Percentiles rank a stretch among this genome's conserved stretches.
Conservation (phyloP, 257 asterid genomes). For the Solanum raphanifolium region DNA sequence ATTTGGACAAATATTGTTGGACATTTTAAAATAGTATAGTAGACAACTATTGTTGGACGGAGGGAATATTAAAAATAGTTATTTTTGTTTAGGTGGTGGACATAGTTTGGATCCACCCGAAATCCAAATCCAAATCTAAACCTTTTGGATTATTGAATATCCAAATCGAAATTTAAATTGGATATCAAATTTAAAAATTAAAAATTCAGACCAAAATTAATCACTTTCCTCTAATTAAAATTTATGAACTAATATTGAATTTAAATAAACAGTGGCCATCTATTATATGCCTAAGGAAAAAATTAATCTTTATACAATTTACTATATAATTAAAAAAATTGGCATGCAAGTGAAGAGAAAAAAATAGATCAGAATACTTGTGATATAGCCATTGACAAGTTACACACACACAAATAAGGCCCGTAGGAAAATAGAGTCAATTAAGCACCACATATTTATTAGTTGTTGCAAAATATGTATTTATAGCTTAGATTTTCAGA, state of each 20-base stretch:
- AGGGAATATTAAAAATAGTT: too few relatives aligned
- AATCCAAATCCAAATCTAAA: too few relatives aligned
- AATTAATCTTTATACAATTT: too few relatives aligned
- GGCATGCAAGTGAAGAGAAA: not conserved
- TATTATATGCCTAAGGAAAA: not conserved
- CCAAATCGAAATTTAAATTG: not conserved
- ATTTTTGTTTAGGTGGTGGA: not conserved
- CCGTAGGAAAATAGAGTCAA: not conserved
- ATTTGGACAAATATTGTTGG: not conserved
- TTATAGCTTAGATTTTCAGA: not conserved
- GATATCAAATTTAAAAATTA: too few relatives aligned
- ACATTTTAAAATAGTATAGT: too few relatives aligned
- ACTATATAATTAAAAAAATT: not conserved
- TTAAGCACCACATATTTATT: not conserved
- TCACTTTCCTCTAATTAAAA: not conserved
- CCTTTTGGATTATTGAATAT: not conserved
- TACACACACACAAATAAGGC: not conserved
- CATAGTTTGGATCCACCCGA: not conserved
- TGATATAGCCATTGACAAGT: not conserved
- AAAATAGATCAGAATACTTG: not conserved
- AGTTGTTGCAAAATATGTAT: not conserved
- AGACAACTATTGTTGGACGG: too few relatives aligned
- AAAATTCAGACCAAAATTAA: too few relatives aligned
- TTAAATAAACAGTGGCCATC: not conserved
- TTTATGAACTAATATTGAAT: not conserved